Percentiles rank a stretch among this genome's conserved stretches.
Evolutionary conservation across 805 yeast species (phyloP).

Genomic region (Spathaspora girioi): DNA sequence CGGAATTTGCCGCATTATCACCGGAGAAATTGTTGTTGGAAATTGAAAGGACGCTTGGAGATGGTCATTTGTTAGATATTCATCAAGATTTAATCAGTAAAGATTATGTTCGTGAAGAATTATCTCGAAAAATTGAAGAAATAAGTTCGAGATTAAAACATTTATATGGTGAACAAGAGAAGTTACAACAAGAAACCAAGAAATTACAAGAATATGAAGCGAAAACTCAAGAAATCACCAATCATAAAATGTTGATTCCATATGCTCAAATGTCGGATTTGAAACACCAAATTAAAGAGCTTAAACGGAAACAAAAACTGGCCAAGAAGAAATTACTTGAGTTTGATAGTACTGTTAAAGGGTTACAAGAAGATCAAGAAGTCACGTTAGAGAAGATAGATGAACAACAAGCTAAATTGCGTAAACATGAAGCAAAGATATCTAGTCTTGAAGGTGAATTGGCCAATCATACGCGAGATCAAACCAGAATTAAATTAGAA

Average conservation of each 20-base stretch:
- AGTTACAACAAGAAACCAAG: constrained; percentile 44
- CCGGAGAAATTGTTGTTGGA: constrained; percentile 72
- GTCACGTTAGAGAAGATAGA: not conserved
- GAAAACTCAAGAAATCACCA: constrained; percentile 36
- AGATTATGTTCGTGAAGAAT: constrained; percentile 38
- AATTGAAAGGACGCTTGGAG: constrained; percentile 77
- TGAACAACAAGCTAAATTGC: not conserved
- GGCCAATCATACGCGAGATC: not conserved
- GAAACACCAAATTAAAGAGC: constrained; percentile 25
- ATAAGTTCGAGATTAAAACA: constrained; percentile 23
- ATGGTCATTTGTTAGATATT: constrained; percentile 49
- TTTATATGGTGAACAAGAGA: constrained; percentile 34
- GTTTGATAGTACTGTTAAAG: constrained; percentile 20
- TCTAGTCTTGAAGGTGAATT: not conserved
- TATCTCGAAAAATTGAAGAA: constrained; percentile 22
- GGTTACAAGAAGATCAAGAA: constrained; percentile 14
- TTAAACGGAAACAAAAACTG: constrained; percentile 31
- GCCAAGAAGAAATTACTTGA: constrained; percentile 29
- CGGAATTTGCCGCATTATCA: constrained; percentile 79
- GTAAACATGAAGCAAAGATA: not conserved
- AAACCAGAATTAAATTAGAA: not conserved
- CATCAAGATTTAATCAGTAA: constrained; percentile 56
- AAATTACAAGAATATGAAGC: constrained; percentile 43
- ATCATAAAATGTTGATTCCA: constrained; percentile 38
- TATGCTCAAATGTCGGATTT: constrained; percentile 39